Base-by-base conservation (phyloP, 2,329 filamentous ascomycete genomes). In the Botryosphaeria dothidea region DNA sequence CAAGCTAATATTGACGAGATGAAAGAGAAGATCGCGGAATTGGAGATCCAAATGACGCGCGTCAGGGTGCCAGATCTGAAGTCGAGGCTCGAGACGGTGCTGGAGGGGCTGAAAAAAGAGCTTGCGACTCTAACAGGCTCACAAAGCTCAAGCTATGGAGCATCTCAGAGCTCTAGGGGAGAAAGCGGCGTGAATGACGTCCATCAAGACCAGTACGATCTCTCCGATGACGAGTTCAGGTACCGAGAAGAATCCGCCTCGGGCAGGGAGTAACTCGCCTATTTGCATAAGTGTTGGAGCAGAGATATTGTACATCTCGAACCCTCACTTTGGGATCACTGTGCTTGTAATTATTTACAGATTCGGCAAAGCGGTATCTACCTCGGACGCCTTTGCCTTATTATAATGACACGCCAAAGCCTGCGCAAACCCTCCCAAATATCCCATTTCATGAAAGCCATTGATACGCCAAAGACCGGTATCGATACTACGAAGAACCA, bases 21-120 rank as follows among this genome's bases (percentile, higher is more conserved):
- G 23, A 64, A 65, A 31, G 56, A 27, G 1, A 79, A 77, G 67
- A 78, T 79, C 34, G 46, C 65, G 3, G 76, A 77, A 62, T 70
- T 79, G 69, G 75, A 78, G 58, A 54, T 65, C 4, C 76, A 78
- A 57, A 65, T 77, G 6, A 69, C 60, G 34, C 68, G 73, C 15
- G 76, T 76, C 2, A 74, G 73, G 71, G 77, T 76, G 66, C 65
- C 73, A 3, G 72, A 76, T 38, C 64, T 79, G 45, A 78, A 76
- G 65, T 41, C 66, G 13, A 71, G 74, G 23, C 68, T 79, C 64
- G 67, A 65, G 1, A 19, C 64, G 11, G 71, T 78, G n/a, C 43
- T 79, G 2, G 71, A 71, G 0, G 72, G 71, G 0, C 52, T 79
- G 64, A 75, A 70, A 31, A 62, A 63, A 11, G 74, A 78, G 65